Percentiles rank a stretch among this genome's conserved stretches.
These are phyloP conservation scores for Pleomassaria siparia DNA, from an alignment of 2,329 filamentous ascomycete genomes.

Conservation along the genomic window DNA sequence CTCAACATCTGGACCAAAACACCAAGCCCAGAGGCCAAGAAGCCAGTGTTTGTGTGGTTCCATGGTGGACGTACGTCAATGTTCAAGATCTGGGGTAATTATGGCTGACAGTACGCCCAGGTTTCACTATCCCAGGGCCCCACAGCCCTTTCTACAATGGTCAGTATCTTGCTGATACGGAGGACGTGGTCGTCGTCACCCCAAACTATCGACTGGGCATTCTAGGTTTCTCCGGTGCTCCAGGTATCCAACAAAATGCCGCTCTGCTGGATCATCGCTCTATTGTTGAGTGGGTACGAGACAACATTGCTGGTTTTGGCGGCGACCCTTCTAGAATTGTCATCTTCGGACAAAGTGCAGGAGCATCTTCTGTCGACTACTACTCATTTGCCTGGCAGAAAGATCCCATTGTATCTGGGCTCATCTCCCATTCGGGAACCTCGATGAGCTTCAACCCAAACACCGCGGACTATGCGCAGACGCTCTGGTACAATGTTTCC, in stretches of 20 bases:
- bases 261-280: slow-evolving; percentile 45
- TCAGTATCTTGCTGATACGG: slow-evolving; percentile 26
- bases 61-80: slow-evolving; percentile 30
- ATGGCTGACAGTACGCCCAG: background rate
- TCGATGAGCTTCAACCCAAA: slow-evolving; percentile 36
- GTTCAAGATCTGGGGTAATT: background rate
- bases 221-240: slow-evolving; percentile 44
- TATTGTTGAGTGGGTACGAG: slow-evolving; percentile 42
- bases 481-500: slow-evolving; percentile 42
- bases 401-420: slow-evolving; percentile 48
- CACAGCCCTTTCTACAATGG: slow-evolving; percentile 27
- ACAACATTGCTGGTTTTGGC: slow-evolving; percentile 43
- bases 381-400: slow-evolving; percentile 52
- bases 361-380: slow-evolving; percentile 47
- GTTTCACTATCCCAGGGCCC: slow-evolving; percentile 3
- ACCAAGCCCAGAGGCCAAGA: slow-evolving; percentile 18
- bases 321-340: slow-evolving; percentile 42
- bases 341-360: slow-evolving; percentile 44
- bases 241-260: slow-evolving; percentile 41
- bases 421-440: slow-evolving; percentile 44
- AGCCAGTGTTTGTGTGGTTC: slow-evolving; percentile 31
- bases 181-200: slow-evolving; percentile 36
- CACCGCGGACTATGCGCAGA: slow-evolving; percentile 25
- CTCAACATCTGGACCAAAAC: slow-evolving; percentile 34
- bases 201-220: slow-evolving; percentile 43